Base-by-base conservation (phyloP, 1,284 basidiomycete species). In the Phylloboletellus chloephorus region DNA sequence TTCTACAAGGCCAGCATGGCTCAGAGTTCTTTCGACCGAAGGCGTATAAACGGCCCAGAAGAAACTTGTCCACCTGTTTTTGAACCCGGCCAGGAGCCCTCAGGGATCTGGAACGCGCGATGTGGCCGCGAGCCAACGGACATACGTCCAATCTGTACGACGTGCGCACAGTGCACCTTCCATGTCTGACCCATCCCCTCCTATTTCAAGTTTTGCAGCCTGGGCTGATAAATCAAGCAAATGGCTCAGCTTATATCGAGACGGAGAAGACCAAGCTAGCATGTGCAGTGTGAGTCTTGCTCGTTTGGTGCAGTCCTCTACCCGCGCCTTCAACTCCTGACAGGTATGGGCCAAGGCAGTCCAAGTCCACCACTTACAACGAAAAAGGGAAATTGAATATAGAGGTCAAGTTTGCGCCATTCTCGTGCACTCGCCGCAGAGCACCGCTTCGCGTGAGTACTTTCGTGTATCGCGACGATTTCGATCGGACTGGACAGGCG, bases 341-440 rank as follows among this genome's bases (percentile, higher is more conserved):
- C 50, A 95, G 92, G 5, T 97, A 97, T 63, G 95, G 95, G 0
- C 96, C 95, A 7, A 79, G 93, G 42, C 94, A 93, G 56, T 79
- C 86, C 19, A 89, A 86, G 71, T 79, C 74, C 48, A 68, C 76
- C 37, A 63, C 78, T 2, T 98, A 92, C 62, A 88, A 76, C 47
- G 88, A 95, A 50, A 83, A 81, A 48, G 95, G 94, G 0, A 79
- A 79, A 44, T 67, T 98, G 43, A 97, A 93, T 48, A 88, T 98
- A 3, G 93, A 98, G 64, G 88, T 97, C 47, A 97, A 98, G 65
- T 97, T 95, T 59, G 79, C 95, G 1, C 95, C 96, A 0, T 98
- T 96, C 63, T 88, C 94, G 5, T 88, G 82, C 51, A 66, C 71
- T 20, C 71, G 73, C 20, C 72, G 95, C 47, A 74, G 84, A 55